Conservation (phyloP, 2,329 filamentous ascomycete species). For the Hymenotorrendiella dingleyae region DNA sequence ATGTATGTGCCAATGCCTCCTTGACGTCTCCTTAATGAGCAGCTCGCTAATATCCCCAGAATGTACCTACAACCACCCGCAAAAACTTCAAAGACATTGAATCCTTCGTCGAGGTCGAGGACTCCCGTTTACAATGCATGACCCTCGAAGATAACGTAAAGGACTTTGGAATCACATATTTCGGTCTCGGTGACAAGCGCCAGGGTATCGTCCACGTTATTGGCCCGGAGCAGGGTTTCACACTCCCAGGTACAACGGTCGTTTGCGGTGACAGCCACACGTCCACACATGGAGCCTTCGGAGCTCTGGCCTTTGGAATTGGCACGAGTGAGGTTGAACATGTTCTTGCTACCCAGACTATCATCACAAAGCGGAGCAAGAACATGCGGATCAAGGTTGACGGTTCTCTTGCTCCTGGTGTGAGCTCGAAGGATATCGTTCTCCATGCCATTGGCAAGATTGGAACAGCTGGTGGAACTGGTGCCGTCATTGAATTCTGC, state of each 20-base stretch:
- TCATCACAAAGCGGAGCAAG: slow-evolving; percentile 92
- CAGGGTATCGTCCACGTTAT: slow-evolving; percentile 99
- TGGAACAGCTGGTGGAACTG: slow-evolving; percentile 90
- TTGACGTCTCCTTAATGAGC: too few relatives aligned
- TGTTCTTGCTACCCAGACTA: slow-evolving; percentile 90
- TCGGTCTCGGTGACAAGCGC: slow-evolving; percentile 90
- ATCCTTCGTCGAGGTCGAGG: slow-evolving; percentile 89
- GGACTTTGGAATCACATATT: slow-evolving; percentile 94
- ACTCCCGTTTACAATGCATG: slow-evolving; percentile 88
- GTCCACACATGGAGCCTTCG: slow-evolving; percentile 95
- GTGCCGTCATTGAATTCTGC: slow-evolving; percentile 94
- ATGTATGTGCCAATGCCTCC: slow-evolving; percentile 54
- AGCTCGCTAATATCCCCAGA: too few relatives aligned
- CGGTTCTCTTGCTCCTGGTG: slow-evolving; percentile 80
- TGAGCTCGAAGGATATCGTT: slow-evolving; percentile 93
- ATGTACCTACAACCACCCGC: slow-evolving; percentile 85
- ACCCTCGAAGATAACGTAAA: slow-evolving; percentile 97
- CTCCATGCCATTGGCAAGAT: slow-evolving; percentile 90
- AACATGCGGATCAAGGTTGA: slow-evolving; percentile 98
- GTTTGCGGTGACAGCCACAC: slow-evolving; percentile 98
- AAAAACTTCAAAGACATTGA: slow-evolving; percentile 92
- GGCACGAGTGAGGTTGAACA: slow-evolving; percentile 98
- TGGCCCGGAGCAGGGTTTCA: slow-evolving; percentile 97
- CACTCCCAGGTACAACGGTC: slow-evolving; percentile 90
- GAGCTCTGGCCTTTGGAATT: slow-evolving; percentile 90